Base-by-base conservation (phyloP, 2,329 filamentous ascomycete species). In the Ophiosphaerella korrae region DNA sequence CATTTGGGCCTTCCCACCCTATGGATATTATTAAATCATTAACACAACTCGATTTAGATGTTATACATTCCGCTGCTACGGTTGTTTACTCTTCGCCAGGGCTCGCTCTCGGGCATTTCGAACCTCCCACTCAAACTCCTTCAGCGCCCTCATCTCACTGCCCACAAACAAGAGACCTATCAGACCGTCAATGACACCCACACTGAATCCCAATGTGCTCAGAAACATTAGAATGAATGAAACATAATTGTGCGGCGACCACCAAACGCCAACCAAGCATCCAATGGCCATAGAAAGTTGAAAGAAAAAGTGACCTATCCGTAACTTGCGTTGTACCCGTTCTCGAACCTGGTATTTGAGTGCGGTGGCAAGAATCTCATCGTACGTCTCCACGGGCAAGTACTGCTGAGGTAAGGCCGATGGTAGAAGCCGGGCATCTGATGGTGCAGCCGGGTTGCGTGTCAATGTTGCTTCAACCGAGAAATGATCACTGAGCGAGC, bases 81-180 rank as follows among this genome's bases (percentile, higher is more conserved):
- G n/a, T 49, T 53, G 57, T 37, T 26, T 44, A 23, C 24, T 45
- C 14, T 35, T 50, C 16, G 48, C 60, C 43, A 70, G 42, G 7
- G 69, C 70, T 43, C 67, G 60, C 16, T 59, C 55, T 43, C 62
- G 63, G 5, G 67, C 59, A 58, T 68, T 73, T 32, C 52, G 59
- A 8, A 97, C 87, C 74, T 99, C 94, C 89, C 91, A 97, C 70
- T 94, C 86, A 75, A 97, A 97, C 77, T 99, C 94, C 64, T 85
- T 87, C 47, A 99, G 77, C 3, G 88, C 87, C 51, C 91, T 82
- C 52, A 97, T 75, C 76, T 99, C 94, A 53, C 86, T 86, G 9
- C 88, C 87, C 51, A 96, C 88, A 71, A 99, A 99, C 42, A 97
- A 74, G 0, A 94, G 82, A 0, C 92, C 89, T 70, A 97, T 89